Conservation (phyloP, 805 yeast genomes). For the Saturnispora zaruensis region DNA sequence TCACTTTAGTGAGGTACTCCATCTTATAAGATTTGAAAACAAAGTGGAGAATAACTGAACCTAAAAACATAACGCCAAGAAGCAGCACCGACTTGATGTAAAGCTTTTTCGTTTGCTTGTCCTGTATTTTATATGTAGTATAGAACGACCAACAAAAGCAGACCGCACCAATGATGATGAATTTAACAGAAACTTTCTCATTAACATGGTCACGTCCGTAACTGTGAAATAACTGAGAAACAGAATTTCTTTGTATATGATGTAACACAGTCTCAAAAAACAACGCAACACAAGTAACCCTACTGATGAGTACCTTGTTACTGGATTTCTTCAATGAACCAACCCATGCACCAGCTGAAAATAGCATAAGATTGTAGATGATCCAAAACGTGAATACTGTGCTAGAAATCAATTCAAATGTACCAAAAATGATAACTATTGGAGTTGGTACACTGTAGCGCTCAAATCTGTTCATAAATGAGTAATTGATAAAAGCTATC, state of each 20-base stretch:
- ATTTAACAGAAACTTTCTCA: background rate
- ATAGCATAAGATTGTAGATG: constrained; percentile 24
- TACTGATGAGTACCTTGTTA: background rate
- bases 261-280: background rate
- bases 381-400: constrained; percentile 26
- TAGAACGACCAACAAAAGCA: constrained; percentile 7
- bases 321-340: constrained; percentile 1
- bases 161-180: background rate
- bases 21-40: background rate
- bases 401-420: constrained; percentile 17
- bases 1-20: constrained; percentile 3
- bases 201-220: background rate
- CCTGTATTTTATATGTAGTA: constrained; percentile 18
- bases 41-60: constrained; percentile 14
- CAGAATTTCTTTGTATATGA: too few species aligned
- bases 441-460: constrained; percentile 17
- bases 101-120: constrained; percentile 11
- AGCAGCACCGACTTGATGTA: constrained; percentile 8
- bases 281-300: background rate
- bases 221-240: background rate
- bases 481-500: constrained; percentile 15
- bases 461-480: constrained; percentile 20
- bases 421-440: constrained; percentile 16
- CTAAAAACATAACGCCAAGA: constrained; percentile 11
- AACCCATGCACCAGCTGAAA: constrained; percentile 23